Percentiles rank a stretch among this genome's conserved stretches.
Conservation (phyloP, 2,329 filamentous ascomycete species). For the Camillea tinctor region DNA sequence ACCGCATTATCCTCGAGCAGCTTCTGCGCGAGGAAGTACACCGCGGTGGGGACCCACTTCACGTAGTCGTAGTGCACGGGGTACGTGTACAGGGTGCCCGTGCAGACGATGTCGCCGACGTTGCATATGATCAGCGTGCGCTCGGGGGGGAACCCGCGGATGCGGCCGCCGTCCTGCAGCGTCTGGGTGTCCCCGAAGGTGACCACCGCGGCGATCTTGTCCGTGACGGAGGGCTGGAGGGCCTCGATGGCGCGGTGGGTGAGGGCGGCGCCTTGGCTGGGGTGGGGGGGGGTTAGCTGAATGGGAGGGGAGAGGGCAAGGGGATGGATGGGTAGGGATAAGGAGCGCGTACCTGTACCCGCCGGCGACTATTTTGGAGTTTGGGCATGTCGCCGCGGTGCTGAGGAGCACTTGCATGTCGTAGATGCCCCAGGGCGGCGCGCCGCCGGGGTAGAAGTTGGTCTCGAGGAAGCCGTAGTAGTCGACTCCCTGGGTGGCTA, state of each 20-base stretch:
- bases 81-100: conserved; percentile 34
- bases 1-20: conserved; percentile 19
- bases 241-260: conserved; percentile 38
- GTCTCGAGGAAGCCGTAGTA: conserved; percentile 29
- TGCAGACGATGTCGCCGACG: conserved; percentile 38
- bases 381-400: conserved; percentile 23
- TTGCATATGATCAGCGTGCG: conserved; percentile 43
- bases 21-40: conserved; percentile 30
- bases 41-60: conserved; percentile 31
- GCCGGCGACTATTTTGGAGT: conserved; percentile 27
- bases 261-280: conserved; percentile 38
- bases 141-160: conserved; percentile 34
- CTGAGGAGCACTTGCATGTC: conserved; percentile 29
- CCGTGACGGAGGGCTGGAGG: conserved; percentile 22
- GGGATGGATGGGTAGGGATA: too few species aligned
- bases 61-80: conserved; percentile 38
- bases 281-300: too few species aligned
- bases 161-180: conserved; percentile 35
- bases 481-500: conserved; percentile 29
- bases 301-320: too few species aligned
- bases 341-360: conserved; percentile 24
- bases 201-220: conserved; percentile 36
- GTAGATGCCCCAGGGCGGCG: conserved; percentile 29
- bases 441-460: conserved; percentile 31
- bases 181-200: conserved; percentile 39